Evolutionary conservation across 345 rosid genomes (phyloP).

Genomic region (Stellera chamaejasme): DNA sequence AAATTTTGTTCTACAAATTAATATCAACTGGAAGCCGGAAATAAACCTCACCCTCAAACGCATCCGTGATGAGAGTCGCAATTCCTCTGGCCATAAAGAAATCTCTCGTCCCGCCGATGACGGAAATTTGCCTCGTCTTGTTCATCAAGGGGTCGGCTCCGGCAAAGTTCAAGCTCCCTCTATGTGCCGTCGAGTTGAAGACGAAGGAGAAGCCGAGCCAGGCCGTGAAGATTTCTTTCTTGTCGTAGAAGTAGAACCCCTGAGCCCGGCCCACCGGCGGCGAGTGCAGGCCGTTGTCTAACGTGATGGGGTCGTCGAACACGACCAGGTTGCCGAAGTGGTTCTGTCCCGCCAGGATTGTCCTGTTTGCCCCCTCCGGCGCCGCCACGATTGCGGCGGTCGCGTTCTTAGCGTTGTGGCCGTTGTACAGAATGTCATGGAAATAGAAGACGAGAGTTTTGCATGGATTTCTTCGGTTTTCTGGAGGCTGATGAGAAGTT

Average conservation of each 20-base stretch:
- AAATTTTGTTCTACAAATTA: conserved; percentile 39
- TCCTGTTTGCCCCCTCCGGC: conserved; percentile 26
- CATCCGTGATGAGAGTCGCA: conserved; percentile 38
- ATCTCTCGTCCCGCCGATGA: conserved; percentile 46
- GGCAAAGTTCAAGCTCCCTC: conserved; percentile 30
- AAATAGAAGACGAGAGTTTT: conserved; percentile 28
- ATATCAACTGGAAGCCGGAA: conserved; percentile 30
- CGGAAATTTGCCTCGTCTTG: conserved; percentile 34
- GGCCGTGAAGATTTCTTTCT: conserved; percentile 33
- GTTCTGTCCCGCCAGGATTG: conserved; percentile 22
- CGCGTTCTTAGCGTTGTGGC: conserved; percentile 32
- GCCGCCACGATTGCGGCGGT: conserved; percentile 37
- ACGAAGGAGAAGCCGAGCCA: conserved; percentile 43
- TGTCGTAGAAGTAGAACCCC: conserved; percentile 38
- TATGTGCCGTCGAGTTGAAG: conserved; percentile 25
- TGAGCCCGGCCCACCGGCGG: conserved; percentile 35
- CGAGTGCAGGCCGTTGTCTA: conserved; percentile 39
- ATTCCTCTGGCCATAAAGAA: conserved; percentile 44
- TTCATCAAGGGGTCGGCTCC: conserved; percentile 39
- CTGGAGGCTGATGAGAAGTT: not conserved
- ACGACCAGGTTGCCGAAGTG: conserved; percentile 38
- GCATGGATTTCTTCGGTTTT: conserved; percentile 20
- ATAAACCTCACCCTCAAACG: conserved; percentile 34
- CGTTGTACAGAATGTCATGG: conserved; percentile 47
- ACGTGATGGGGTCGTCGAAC: conserved; percentile 45